phyloP scores from a whole-genome alignment of 2,329 filamentous ascomycete species.

The Alternaria sp. region DNA sequence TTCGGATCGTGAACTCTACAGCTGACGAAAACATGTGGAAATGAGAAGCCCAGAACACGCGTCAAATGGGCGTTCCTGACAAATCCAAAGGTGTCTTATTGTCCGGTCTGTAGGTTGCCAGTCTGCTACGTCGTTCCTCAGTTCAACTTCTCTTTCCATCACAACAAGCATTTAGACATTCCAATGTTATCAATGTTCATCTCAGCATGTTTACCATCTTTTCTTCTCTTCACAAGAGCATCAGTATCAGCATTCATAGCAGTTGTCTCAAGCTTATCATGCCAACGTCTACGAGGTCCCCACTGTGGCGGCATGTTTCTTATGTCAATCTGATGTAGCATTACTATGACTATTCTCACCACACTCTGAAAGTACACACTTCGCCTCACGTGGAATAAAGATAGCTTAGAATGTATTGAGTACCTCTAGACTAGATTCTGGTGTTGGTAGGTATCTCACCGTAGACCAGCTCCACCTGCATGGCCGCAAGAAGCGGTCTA shows the following conservation, averaged over 20 bases:
- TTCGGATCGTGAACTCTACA: neutral
- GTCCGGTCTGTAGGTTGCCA: neutral
- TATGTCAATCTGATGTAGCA: no score
- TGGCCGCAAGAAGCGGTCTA: neutral
- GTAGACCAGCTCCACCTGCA: no score
- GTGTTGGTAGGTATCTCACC: neutral
- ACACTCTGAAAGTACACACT: neutral
- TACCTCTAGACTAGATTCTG: no score
- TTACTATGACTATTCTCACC: neutral
- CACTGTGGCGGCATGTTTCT: neutral
- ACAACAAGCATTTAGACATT: neutral
- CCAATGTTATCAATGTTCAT: neutral
- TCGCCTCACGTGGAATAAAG: no score
- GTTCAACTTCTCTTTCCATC: neutral
- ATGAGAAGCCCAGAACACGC: neutral
- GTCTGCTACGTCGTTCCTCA: neutral
- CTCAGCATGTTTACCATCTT: no score
- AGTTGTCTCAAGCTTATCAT: neutral
- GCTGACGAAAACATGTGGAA: neutral
- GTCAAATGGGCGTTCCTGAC: neutral
- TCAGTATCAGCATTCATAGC: rapidly evolving
- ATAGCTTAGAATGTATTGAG: no score
- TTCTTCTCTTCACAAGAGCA: neutral
- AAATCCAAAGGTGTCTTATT: neutral
- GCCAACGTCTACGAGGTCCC: neutral